Percentiles rank a stretch among this genome's conserved stretches.
phyloP scores from a whole-genome alignment of 495 filamentous ascomycete genomes.

The Daldinia loculata region DNA sequence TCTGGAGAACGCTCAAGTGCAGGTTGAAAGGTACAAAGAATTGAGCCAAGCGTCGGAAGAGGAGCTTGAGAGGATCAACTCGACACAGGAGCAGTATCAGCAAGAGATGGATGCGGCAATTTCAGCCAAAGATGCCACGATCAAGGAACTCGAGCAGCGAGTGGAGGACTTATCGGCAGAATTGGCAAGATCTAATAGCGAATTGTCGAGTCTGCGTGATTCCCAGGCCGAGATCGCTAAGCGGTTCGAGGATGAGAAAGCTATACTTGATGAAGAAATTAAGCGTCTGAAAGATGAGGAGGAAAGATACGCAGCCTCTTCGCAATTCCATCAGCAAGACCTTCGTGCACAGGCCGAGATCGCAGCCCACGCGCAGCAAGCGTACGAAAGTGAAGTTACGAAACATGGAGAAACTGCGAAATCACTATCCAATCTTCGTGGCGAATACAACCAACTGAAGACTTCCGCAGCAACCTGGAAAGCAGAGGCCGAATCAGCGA shows the following conservation, averaged over 20 bases:
- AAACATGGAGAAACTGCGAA: constrained; percentile 95
- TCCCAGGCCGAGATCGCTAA: constrained; percentile 77
- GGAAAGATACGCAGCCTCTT: constrained; percentile 76
- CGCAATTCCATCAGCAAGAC: constrained; percentile 87
- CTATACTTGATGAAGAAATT: constrained; percentile 75
- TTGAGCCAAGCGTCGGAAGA: constrained; percentile 91
- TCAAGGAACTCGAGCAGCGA: constrained; percentile 80
- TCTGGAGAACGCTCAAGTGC: constrained; percentile 77
- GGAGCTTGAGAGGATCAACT: constrained; percentile 78
- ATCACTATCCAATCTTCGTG: constrained; percentile 76
- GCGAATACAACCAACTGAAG: constrained; percentile 81
- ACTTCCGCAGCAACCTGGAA: constrained; percentile 74
- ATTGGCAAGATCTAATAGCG: constrained; percentile 77
- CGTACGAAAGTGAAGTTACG: constrained; percentile 91
- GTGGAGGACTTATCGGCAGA: constrained; percentile 83
- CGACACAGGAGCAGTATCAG: constrained; percentile 83
- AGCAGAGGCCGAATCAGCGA: constrained; percentile 82
- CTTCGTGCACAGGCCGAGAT: constrained; percentile 93
- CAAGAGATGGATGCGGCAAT: constrained; percentile 81
- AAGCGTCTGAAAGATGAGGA: constrained; percentile 85
- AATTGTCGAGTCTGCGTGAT: constrained; percentile 79
- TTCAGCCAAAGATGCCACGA: constrained; percentile 75
- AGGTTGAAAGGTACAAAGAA: constrained; percentile 87
- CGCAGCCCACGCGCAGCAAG: constrained; percentile 88
- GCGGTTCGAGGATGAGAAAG: constrained; percentile 80